Base-by-base conservation (phyloP, 1,284 basidiomycete genomes). In the Chalciporus sp. region DNA sequence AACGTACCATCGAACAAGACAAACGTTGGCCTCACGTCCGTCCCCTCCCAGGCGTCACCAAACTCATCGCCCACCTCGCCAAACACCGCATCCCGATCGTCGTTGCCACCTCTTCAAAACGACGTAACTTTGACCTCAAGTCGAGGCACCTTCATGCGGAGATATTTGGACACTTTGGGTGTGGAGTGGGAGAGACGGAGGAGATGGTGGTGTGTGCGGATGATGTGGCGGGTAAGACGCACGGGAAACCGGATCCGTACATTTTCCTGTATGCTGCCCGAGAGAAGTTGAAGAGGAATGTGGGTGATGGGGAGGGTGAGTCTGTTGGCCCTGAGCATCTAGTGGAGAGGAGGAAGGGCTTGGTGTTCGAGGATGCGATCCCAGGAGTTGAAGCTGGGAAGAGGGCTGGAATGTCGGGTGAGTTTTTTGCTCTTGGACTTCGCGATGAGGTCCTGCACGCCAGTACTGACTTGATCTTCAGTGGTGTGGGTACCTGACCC, bases 401-500 rank as follows among this genome's bases (percentile, higher is more conserved):
- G 67, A 76, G 86, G 53, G 90, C 89, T 1, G 88, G 87, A 17
- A 92, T 92, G 90, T 79, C 81, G 50, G 89, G 90, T 90, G 54
- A 31, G 81, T 70, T n/a, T 4, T 43, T n/a, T 35, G 40, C 50
- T 45, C 57, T 31, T 47, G 48, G 27, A 49, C 37, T 26, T 31
- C n/a, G 27, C 16, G 9, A 41, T 41, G 7, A 35, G 29, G 35
- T 35, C 29, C 31, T 29, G 50, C 7, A 26, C 19, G 31, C 40
- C 19, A 16, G 39, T 40, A 14, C 54, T 65, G 33, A 65, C 47
- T 9, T 51, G 16, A 47, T 42, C 37, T 47, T 48, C 58, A 91
- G 90, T 89, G 28, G 76, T 89, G 8, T 92, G 90, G 90, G 80
- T 91, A 14, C 90, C 90, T 8, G 90, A 92, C 64, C 61, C 76